Evolutionary conservation across 306 rosid species (phyloP).

Genomic region (Begonia fuchsioides): DNA sequence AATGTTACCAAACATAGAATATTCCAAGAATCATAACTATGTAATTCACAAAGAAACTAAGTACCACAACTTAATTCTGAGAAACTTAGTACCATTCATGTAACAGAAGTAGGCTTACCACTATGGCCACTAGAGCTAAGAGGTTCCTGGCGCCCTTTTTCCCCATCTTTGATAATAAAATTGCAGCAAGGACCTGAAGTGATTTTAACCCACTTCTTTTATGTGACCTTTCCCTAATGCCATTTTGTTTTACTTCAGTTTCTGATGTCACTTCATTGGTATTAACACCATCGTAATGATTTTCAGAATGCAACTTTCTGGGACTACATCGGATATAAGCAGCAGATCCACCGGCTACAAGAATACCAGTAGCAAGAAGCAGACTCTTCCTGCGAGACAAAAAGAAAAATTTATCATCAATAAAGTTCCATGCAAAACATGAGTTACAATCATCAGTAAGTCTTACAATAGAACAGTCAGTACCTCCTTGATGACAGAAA

Average conservation of each 20-base stretch:
- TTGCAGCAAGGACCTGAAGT: constrained; percentile 63
- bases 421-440: too few species aligned
- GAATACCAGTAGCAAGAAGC: constrained; percentile 73
- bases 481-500: constrained; percentile 89
- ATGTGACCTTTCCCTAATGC: constrained; percentile 18
- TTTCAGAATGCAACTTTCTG: constrained; percentile 24
- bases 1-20: neutral
- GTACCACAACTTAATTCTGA: too few species aligned
- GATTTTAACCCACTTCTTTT: constrained; percentile 61
- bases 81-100: too few species aligned
- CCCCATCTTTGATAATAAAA: constrained; percentile 64
- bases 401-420: constrained; percentile 1
- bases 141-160: constrained; percentile 58
- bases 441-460: too few species aligned
- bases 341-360: constrained; percentile 78
- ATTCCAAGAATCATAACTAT: too few species aligned
- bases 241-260: constrained; percentile 14
- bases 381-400: constrained; percentile 42
- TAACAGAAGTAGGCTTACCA: constrained; percentile 33
- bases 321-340: constrained; percentile 46
- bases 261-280: constrained; percentile 20
- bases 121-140: constrained; percentile 45
- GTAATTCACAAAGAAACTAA: too few species aligned
- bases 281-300: constrained; percentile 38
- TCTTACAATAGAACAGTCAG: neutral